Percentiles rank a stretch among this genome's conserved stretches.
phyloP scores from a whole-genome alignment of 345 rosid genomes.

The Bruguiera sexangula region DNA sequence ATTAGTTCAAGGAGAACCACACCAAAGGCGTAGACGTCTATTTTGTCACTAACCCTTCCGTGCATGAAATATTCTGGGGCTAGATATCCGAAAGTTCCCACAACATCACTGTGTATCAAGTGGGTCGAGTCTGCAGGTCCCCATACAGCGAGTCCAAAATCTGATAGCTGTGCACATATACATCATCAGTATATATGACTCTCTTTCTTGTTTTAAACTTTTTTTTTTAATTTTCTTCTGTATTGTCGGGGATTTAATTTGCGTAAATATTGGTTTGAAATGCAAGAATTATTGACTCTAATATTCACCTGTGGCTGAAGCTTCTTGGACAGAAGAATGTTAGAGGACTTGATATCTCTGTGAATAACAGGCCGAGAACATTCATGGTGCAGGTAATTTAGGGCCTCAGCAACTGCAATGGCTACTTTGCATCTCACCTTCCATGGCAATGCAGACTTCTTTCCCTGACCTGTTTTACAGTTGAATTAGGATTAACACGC shows the following conservation, averaged over 20 bases:
- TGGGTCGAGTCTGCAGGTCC: constrained; percentile 12
- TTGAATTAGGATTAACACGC: background rate
- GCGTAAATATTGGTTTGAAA: background rate
- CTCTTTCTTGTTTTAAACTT: too few relatives aligned
- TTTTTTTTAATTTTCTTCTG: too few relatives aligned
- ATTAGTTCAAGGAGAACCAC: constrained; percentile 27
- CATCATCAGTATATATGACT: background rate
- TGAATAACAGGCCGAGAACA: constrained; percentile 23
- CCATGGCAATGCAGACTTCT: constrained; percentile 22
- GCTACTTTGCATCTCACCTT: constrained; percentile 29
- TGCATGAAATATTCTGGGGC: constrained; percentile 34
- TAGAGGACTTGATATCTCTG: constrained; percentile 32
- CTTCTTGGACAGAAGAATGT: constrained; percentile 23
- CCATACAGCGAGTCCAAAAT: constrained; percentile 31
- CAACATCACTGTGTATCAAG: constrained; percentile 10
- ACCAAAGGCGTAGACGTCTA: constrained; percentile 30
- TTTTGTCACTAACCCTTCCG: constrained; percentile 26
- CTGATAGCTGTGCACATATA: constrained; percentile 14
- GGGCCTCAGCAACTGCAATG: constrained; percentile 23
- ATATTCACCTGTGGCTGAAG: constrained; percentile 26
- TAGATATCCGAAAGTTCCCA: constrained; percentile 33
- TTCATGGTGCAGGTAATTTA: constrained; percentile 23
- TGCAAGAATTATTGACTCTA: background rate
- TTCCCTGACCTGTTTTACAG: constrained; percentile 6
- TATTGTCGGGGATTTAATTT: background rate